Evolutionary conservation across 2,329 filamentous ascomycete genomes (phyloP).

Genomic region (Venturia asperata): DNA sequence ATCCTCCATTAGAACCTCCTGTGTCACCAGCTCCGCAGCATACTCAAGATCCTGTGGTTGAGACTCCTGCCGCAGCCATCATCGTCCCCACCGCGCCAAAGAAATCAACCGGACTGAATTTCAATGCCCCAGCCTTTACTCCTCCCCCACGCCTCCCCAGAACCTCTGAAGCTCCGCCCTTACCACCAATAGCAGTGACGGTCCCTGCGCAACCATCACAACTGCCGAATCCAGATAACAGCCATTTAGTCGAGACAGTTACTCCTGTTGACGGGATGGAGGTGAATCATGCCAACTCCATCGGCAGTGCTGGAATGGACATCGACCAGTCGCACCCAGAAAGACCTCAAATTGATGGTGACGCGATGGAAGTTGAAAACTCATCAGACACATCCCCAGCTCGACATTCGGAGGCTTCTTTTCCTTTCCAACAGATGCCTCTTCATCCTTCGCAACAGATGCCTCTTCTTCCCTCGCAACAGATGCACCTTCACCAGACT

Average conservation of each 20-base stretch:
- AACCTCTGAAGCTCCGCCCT: too few species aligned
- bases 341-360: not conserved
- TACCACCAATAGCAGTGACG: too few species aligned
- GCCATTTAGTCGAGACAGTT: not conserved
- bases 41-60: not conserved
- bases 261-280: not conserved
- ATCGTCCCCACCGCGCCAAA: too few species aligned
- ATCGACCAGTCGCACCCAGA: not conserved
- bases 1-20: not conserved
- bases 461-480: too few species aligned
- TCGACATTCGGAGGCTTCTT: not conserved
- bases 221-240: not conserved
- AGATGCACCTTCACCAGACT: too few species aligned
- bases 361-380: not conserved
- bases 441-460: too few species aligned
- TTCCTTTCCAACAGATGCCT: too few species aligned
- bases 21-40: not conserved
- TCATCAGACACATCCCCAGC: not conserved
- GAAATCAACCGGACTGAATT: too few species aligned
- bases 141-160: too few species aligned
- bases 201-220: too few species aligned
- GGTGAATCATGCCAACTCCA: not conserved
- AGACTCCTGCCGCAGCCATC: not conserved
- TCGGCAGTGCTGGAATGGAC: not conserved
- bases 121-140: too few species aligned